A percentile compares a stretch with the other conserved stretches of the same genome.
Evolutionary conservation across 345 rosid genomes (phyloP).

Genomic region (Chamaenerion angustifolium): DNA sequence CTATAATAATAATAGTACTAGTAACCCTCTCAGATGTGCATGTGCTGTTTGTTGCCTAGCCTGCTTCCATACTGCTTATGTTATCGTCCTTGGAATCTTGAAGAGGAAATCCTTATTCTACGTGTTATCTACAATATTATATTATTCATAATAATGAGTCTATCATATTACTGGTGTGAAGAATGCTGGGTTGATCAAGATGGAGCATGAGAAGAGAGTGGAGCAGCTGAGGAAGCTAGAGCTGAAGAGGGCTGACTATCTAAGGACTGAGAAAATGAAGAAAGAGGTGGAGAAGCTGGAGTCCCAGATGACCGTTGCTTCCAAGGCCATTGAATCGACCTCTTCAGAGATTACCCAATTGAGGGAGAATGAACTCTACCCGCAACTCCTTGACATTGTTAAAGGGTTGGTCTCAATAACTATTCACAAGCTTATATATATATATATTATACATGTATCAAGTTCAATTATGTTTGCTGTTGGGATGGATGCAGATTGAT

Average conservation of each 20-base stretch:
- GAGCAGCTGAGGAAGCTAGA: conserved; percentile 73
- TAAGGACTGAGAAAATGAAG: conserved; percentile 70
- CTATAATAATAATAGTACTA: too few species aligned
- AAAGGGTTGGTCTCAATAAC: conserved; percentile 88
- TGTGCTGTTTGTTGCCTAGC: too few species aligned
- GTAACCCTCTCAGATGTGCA: too few species aligned
- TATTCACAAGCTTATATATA: too few species aligned
- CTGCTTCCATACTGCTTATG: too few species aligned
- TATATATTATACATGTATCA: too few species aligned
- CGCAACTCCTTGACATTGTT: conserved; percentile 76
- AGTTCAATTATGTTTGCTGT: too few species aligned
- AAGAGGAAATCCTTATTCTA: too few species aligned
- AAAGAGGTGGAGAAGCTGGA: conserved; percentile 77
- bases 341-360: conserved; percentile 73
- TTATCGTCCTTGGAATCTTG: too few species aligned
- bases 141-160: too few species aligned
- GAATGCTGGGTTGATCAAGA: conserved; percentile 56
- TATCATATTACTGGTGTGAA: conserved; percentile 13
- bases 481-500: conserved; percentile 33
- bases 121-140: too few species aligned
- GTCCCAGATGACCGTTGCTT: conserved; percentile 71
- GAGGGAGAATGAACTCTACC: conserved; percentile 70
- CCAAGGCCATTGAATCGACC: conserved; percentile 69
- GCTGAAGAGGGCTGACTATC: conserved; percentile 67
- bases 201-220: conserved; percentile 76